Evolutionary conservation across 768 basidiomycete species (phyloP).

Genomic region (Amanita molliuscula): DNA sequence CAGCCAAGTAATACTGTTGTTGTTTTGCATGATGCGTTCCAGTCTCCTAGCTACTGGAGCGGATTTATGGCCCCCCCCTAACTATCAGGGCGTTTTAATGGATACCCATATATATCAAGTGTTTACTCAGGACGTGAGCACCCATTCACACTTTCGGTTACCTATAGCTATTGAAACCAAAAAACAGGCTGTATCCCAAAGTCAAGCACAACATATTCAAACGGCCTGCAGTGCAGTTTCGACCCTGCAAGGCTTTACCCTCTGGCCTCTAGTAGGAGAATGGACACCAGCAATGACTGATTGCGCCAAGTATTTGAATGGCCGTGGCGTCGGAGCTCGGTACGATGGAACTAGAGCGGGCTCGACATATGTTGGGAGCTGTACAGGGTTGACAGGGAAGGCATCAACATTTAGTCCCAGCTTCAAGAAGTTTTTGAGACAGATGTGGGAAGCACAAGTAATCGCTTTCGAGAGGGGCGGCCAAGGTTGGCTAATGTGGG

Average conservation of each 20-base stretch:
- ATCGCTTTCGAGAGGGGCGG: slow-evolving; percentile 60
- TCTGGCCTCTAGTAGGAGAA: slow-evolving; percentile 85
- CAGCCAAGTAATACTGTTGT: slow-evolving; percentile 54
- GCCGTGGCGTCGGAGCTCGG: slow-evolving; percentile 60
- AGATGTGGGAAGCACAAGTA: slow-evolving; percentile 81
- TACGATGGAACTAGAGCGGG: slow-evolving; percentile 58
- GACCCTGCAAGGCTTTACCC: slow-evolving; percentile 38
- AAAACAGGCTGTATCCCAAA: slow-evolving; percentile 8
- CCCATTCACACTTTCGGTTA: slow-evolving; percentile 1
- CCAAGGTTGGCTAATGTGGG: slow-evolving; percentile 73
- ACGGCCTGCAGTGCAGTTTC: slow-evolving; percentile 42
- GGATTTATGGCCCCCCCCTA: slow-evolving; percentile 45
- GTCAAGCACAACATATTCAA: slow-evolving; percentile 45
- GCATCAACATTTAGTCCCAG: slow-evolving; percentile 60
- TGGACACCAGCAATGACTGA: slow-evolving; percentile 76
- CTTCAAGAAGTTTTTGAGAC: slow-evolving; percentile 76
- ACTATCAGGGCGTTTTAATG: slow-evolving; percentile 58
- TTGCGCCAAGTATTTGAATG: slow-evolving; percentile 77
- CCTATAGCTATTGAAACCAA: neutral
- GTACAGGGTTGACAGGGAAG: slow-evolving; percentile 62
- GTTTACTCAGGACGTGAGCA: slow-evolving; percentile 47
- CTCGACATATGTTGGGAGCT: slow-evolving; percentile 62
- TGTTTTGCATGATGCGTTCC: slow-evolving; percentile 74
- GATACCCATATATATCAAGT: slow-evolving; percentile 78
- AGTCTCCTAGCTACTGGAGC: slow-evolving; percentile 59